phyloP scores from a whole-genome alignment of 306 rosid species.

The Dalbergia cultrata region DNA sequence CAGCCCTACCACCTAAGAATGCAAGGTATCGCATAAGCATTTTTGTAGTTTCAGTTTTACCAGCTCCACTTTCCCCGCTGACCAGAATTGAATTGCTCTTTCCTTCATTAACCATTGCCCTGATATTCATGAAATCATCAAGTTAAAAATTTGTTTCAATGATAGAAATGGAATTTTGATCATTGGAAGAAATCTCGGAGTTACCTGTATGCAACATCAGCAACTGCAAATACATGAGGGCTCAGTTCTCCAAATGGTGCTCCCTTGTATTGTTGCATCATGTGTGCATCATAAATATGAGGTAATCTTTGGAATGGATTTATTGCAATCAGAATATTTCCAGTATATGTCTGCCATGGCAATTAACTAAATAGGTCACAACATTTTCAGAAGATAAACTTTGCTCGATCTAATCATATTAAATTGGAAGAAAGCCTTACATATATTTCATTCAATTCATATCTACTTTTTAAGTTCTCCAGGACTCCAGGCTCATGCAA shows the following conservation, averaged over 20 bases:
- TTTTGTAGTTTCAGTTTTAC: slow-evolving; percentile 99
- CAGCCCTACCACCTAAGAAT: slow-evolving; percentile 92
- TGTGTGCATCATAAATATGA: slow-evolving; percentile 86
- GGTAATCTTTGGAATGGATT: slow-evolving; percentile 99
- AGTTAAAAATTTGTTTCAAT: slow-evolving; percentile 30
- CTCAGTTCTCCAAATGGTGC: slow-evolving; percentile 96
- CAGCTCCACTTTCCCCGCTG: slow-evolving; percentile 99
- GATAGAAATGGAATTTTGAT: slow-evolving; percentile 33
- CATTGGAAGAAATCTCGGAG: slow-evolving; percentile 31
- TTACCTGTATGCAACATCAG: slow-evolving; percentile 98
- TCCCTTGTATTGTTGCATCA: slow-evolving; percentile 99
- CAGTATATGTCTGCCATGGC: slow-evolving; percentile 89
- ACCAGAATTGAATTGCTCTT: slow-evolving; percentile 97
- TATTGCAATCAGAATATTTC: slow-evolving; percentile 95
- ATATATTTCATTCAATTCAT: slow-evolving; percentile 95
- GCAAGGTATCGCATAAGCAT: slow-evolving; percentile 99
- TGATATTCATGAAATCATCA: slow-evolving; percentile 52
- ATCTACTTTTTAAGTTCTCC: slow-evolving; percentile 88
- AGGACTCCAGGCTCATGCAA: slow-evolving; percentile 98
- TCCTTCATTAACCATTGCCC: slow-evolving; percentile 93
- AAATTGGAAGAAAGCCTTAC: slow-evolving; percentile 58
- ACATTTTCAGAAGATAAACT: slow-evolving; percentile 26
- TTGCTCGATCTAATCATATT: slow-evolving; percentile 11
- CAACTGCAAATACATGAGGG: slow-evolving; percentile 99
- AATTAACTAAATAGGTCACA: slow-evolving; percentile 37